Evolutionary conservation across 2,329 filamentous ascomycete species (phyloP).

Genomic region (Emergomyces orientalis): DNA sequence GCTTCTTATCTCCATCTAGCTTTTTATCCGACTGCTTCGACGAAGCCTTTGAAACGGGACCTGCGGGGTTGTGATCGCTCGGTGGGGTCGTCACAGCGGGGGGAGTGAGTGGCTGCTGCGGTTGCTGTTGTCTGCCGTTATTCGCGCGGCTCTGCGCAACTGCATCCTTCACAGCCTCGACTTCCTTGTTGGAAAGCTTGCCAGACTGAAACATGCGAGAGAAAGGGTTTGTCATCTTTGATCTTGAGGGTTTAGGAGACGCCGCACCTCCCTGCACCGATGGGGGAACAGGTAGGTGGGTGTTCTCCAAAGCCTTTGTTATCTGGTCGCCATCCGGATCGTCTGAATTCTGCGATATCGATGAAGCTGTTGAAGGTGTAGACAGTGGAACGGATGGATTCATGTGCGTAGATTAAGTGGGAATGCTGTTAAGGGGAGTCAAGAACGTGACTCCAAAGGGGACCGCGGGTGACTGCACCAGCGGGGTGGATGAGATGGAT

Average conservation of each 20-base stretch:
- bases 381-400: slow-evolving; percentile 35
- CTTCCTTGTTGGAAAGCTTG: slow-evolving; percentile 27
- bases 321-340: slow-evolving; percentile 24
- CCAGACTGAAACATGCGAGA: slow-evolving; percentile 40
- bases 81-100: not conserved
- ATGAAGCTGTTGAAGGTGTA: slow-evolving; percentile 37
- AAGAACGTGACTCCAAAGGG: slow-evolving; percentile 20
- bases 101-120: not conserved
- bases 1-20: slow-evolving; percentile 24
- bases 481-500: not conserved
- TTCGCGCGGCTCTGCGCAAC: slow-evolving; percentile 32
- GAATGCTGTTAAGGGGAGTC: slow-evolving; percentile 17
- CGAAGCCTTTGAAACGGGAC: slow-evolving; percentile 7
- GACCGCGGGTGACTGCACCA: not conserved
- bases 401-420: slow-evolving; percentile 27
- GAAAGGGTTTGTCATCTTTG: slow-evolving; percentile 37
- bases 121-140: slow-evolving; percentile 13
- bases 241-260: slow-evolving; percentile 30
- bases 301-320: slow-evolving; percentile 37
- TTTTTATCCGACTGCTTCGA: slow-evolving; percentile 26
- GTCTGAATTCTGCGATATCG: slow-evolving; percentile 34
- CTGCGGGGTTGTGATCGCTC: slow-evolving; percentile 1
- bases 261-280: slow-evolving; percentile 26
- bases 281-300: slow-evolving; percentile 23
- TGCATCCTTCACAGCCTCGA: slow-evolving; percentile 25